Base-by-base conservation (phyloP, 2,329 filamentous ascomycete species). In the Aspergillaceae sp. region DNA sequence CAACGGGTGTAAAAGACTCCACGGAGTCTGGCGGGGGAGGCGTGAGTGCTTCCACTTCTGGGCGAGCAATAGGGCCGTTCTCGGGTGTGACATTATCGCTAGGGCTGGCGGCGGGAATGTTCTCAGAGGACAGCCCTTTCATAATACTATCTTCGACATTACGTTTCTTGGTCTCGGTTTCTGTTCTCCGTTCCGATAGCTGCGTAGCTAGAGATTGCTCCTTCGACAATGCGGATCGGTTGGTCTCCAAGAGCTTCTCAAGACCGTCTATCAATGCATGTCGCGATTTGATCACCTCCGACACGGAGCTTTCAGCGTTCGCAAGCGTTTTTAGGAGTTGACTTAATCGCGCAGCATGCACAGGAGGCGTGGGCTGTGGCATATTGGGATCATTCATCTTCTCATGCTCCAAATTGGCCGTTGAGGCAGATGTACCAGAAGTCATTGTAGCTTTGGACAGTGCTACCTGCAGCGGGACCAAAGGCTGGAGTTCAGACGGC, bases 71-170 rank as follows among this genome's bases (percentile, higher is more conserved):
- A 65, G 67, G 33, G 37, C 62, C 55, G 51, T 58, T 53, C n/a
- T 56, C 51, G 6, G 41, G 48, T 7, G 59, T 54, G 35, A 57
- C 55, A 28, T 38, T 38, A 30, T 65, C 66, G 36, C 59, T 61
- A n/a, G 68, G 50, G 55, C 73, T 61, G 42, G 73, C 66, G 6
- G 72, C 70, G 2, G 74, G 71, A 3, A 74, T 69, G 7, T 79
- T 72, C 6, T 82, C 77, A 1, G 79, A 77, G 9, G 82, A 80
- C 26, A 95, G 76, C 6, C 87, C 87, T 43, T 85, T 81, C 78
- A 98, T 88, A 55, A 98, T 97, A 42, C 81, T 84, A 54, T 91
- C 81, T 66, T 98, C 92, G 5, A 98, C 89, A 41, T 92, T 85
- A 44, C 83, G 82, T 66, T 94, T 94, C 69, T 87, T 90, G 11